Evolutionary conservation across 768 basidiomycete genomes (phyloP), one percentile per base, ranked within the genome.

Genomic region (Suillus weaverae): DNA sequence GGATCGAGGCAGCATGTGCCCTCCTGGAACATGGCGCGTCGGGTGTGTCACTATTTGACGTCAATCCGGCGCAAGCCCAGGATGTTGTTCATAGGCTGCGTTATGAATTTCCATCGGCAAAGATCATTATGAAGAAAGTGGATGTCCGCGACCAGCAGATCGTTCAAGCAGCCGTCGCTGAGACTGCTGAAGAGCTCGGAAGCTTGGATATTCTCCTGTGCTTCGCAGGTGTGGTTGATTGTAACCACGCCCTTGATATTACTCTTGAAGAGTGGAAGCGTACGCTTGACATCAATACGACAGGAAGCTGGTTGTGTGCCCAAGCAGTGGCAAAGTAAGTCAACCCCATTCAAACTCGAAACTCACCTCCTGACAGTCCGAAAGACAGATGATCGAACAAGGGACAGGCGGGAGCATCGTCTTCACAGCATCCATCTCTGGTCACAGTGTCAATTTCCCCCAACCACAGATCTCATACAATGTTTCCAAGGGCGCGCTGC

Each of bases 301-400:
- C 79, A 6, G 83, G 81, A 22, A 80, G 80, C 54, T 82, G 79
- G 80, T 64, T 82, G 57, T 82, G 81, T 62, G 80, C 81, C 10
- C 77, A 81, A 63, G 74, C 80, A 0, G 80, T 77, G 36, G 78
- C 75, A 59, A 80, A 73, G 82, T 79, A 56, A 59, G 69, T 71
- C 30, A 6, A 38, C 10, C 61, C 4, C 5, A 8, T 56, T 38
- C 41, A 10, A 39, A 26, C 32, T 63, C 18, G 5, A 16, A 8
- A 7, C 16, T 6, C 20, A 6, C 18, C 7, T 61, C 48, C 26
- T 64, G 38, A 59, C 30, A 48, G 14, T 38, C 22, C 62, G 26
- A 59, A 59, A 82, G 81, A 22, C 71, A 78, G 57, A 82, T 83
- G 81, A 76, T 82, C 48, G 69, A 74, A 20, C 80, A 81, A 65